Conservation (phyloP, 345 rosid genomes). For the Syzygium jambos region DNA sequence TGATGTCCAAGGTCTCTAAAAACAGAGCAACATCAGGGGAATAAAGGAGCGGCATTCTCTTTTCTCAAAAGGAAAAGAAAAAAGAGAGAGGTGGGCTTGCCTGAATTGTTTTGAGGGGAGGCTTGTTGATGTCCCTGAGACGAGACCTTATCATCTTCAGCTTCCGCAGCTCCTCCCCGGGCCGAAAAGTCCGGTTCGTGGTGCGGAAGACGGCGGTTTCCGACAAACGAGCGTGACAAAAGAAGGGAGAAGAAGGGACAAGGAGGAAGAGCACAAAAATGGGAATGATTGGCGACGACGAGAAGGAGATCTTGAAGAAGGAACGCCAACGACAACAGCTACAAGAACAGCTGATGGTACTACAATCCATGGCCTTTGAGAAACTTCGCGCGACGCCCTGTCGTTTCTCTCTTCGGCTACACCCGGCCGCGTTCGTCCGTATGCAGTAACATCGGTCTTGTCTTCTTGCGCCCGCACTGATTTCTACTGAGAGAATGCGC, state of each 20-base stretch:
- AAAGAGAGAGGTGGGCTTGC: slow-evolving; percentile 17
- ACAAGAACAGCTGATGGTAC: background rate
- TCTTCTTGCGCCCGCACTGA: slow-evolving; percentile 22
- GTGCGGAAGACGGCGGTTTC: slow-evolving; percentile 17
- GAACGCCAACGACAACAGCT: background rate
- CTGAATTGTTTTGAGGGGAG: slow-evolving; percentile 80
- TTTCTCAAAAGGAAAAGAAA: background rate
- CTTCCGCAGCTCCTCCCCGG: slow-evolving; percentile 52
- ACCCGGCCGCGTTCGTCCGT: background rate
- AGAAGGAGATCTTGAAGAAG: background rate
- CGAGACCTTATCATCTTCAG: slow-evolving; percentile 45
- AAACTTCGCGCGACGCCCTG: slow-evolving; percentile 7
- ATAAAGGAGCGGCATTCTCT: background rate
- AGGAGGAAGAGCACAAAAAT: slow-evolving; percentile 34
- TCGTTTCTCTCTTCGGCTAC: slow-evolving; percentile 5
- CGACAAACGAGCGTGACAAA: slow-evolving; percentile 36
- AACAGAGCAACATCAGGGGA: background rate
- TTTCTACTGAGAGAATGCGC: slow-evolving; percentile 23
- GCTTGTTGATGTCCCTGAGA: slow-evolving; percentile 78
- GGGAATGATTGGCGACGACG: slow-evolving; percentile 18
- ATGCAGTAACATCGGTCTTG: slow-evolving; percentile 25
- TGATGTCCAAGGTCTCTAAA: background rate
- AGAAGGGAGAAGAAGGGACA: slow-evolving; percentile 35
- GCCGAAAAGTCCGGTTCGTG: slow-evolving; percentile 61
- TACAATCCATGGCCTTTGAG: slow-evolving; percentile 2